A percentile compares a stretch with the other conserved stretches of the same genome.
These are phyloP conservation scores for Lathyrus oleraceus DNA, from an alignment of 306 rosid species.

Conservation along the genomic window DNA sequence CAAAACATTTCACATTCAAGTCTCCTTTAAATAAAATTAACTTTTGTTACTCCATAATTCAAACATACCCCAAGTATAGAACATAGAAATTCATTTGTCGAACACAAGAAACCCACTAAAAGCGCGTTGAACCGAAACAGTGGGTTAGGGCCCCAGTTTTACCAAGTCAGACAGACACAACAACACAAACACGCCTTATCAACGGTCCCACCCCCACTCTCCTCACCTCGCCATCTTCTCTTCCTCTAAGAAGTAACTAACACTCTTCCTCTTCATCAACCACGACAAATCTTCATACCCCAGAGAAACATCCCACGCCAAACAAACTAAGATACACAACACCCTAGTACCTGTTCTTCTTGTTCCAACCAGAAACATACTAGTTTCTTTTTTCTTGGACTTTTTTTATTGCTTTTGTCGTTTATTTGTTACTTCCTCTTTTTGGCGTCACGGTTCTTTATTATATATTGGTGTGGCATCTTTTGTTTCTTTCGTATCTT, in stretches of 20 bases:
- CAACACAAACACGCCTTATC: conserved; percentile 1
- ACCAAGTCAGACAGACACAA: conserved; percentile 25
- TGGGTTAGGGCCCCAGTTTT: neutral
- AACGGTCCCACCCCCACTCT: conserved; percentile 13
- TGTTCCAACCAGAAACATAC: neutral
- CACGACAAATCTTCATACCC: conserved; percentile 17
- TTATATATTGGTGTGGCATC: neutral
- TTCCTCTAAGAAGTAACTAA: neutral
- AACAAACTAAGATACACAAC: conserved; percentile 46
- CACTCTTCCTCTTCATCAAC: conserved; percentile 2
- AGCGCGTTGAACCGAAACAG: conserved; percentile 9
- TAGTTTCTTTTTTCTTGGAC: neutral
- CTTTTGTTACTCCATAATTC: no score
- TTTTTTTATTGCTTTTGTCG: neutral
- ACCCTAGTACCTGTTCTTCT: neutral
- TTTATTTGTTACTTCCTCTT: neutral
- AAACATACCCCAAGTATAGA: no score
- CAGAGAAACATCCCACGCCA: conserved; percentile 62
- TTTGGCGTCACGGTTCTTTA: neutral
- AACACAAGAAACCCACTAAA: neutral
- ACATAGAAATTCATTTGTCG: no score
- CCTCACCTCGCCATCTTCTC: conserved; percentile 6
- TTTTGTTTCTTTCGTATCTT: conserved; percentile 4
- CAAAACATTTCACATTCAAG: no score
- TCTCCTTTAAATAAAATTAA: no score